Percentiles rank a stretch among this genome's conserved stretches.
Evolutionary conservation across 2,329 filamentous ascomycete species (phyloP).

Genomic region (Diaporthe sp.): DNA sequence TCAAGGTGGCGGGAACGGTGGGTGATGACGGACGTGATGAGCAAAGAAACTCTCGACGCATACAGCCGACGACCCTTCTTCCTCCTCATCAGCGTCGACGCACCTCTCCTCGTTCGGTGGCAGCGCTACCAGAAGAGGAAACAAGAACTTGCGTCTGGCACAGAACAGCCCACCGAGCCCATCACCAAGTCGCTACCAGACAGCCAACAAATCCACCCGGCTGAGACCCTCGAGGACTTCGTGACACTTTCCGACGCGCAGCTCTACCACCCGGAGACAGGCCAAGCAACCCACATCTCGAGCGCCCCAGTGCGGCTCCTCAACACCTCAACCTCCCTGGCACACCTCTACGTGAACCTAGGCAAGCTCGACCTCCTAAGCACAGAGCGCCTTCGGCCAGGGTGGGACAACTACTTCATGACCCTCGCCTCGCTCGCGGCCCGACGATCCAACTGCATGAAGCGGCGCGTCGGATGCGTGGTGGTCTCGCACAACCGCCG

Average conservation of each 20-base stretch:
- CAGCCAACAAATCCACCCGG: conserved; percentile 38
- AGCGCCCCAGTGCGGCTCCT: conserved; percentile 87
- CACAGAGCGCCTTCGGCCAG: conserved; percentile 83
- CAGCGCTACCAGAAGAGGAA: conserved; percentile 71
- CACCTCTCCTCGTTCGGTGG: conserved; percentile 88
- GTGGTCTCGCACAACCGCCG: conserved; percentile 82
- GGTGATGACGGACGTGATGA: conserved; percentile 87
- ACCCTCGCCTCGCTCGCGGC: conserved; percentile 91
- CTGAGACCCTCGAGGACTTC: conserved; percentile 66
- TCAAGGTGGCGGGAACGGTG: conserved; percentile 85
- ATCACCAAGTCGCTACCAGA: conserved; percentile 4
- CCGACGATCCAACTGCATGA: conserved; percentile 97
- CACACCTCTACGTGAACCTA: conserved; percentile 79
- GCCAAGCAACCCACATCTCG: conserved; percentile 82
- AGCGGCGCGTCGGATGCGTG: conserved; percentile 93
- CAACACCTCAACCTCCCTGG: conserved; percentile 82
- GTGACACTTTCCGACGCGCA: conserved; percentile 75
- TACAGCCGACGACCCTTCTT: conserved; percentile 90
- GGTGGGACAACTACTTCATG: conserved; percentile 99
- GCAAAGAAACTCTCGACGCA: conserved; percentile 78
- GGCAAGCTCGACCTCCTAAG: conserved; percentile 81
- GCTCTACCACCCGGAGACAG: conserved; percentile 75
- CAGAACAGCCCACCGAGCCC: neutral
- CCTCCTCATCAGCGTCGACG: conserved; percentile 91
- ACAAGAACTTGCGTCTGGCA: neutral